Evolutionary conservation across 805 yeast species (phyloP).

Genomic region (Trichomonascus vanleenenianus): DNA sequence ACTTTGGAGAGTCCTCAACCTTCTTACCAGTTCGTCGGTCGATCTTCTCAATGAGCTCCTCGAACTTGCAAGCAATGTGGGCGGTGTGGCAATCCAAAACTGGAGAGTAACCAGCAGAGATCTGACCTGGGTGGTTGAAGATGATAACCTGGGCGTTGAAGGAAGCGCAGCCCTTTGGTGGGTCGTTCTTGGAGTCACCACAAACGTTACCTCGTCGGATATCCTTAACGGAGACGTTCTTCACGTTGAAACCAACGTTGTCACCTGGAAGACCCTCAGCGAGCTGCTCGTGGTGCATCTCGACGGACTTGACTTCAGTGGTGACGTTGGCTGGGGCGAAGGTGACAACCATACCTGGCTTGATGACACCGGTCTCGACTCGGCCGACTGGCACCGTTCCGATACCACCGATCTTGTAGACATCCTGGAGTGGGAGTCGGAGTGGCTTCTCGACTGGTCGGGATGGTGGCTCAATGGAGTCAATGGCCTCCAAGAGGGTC

Average conservation of each 20-base stretch:
- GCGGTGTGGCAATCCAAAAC: conserved; percentile 91
- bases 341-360: conserved; percentile 85
- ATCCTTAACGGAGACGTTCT: conserved; percentile 84
- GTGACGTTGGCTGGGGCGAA: conserved; percentile 89
- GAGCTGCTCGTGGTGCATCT: conserved; percentile 80
- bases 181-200: conserved; percentile 87
- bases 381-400: conserved; percentile 92
- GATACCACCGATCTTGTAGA: conserved; percentile 88
- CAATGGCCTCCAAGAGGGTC: conserved; percentile 81
- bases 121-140: conserved; percentile 89
- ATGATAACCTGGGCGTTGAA: conserved; percentile 82
- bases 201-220: conserved; percentile 89
- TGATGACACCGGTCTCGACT: conserved; percentile 87
- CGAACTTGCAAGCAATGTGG: conserved; percentile 86
- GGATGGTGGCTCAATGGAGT: conserved; percentile 69
- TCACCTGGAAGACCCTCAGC: conserved; percentile 83
- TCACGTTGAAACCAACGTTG: conserved; percentile 85
- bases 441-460: conserved; percentile 84
- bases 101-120: conserved; percentile 86
- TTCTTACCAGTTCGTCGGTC: conserved; percentile 93
- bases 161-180: conserved; percentile 71
- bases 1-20: conserved; percentile 83
- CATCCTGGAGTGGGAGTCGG: conserved; percentile 85
- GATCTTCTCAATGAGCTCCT: conserved; percentile 70
- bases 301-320: conserved; percentile 85